Conservation (phyloP, 2,329 filamentous ascomycete genomes). For the Botryotinia narcissicola region DNA sequence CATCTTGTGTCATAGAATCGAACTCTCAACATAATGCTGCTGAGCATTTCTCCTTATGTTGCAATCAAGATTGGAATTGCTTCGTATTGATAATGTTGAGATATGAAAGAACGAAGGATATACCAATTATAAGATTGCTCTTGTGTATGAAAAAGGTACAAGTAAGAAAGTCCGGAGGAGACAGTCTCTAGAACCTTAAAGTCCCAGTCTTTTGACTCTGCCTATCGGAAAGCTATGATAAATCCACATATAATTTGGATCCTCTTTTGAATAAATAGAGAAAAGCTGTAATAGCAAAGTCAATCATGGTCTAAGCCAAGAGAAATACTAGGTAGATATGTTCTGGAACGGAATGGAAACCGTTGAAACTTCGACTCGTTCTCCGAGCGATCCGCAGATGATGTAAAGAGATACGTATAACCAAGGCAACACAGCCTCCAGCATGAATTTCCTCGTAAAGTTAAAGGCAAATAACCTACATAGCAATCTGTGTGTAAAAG, state of each 20-base stretch:
- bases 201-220: neutral
- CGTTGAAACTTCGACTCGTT: neutral
- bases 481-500: too few species aligned
- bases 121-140: neutral
- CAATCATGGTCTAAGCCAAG: neutral
- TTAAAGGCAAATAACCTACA: neutral
- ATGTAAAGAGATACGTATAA: neutral
- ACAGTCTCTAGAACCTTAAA: neutral
- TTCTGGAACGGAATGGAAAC: neutral
- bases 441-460: neutral
- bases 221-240: neutral
- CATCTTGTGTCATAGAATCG: neutral
- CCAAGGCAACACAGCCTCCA: neutral
- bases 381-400: neutral
- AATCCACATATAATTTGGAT: neutral
- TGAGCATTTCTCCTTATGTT: neutral
- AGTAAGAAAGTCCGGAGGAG: neutral
- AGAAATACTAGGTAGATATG: neutral
- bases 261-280: neutral
- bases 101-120: neutral
- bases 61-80: neutral
- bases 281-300: neutral
- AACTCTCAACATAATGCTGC: constrained; percentile 3
- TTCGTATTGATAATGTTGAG: neutral
- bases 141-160: neutral